Evolutionary conservation across 257 asterid genomes (phyloP).

Genomic region (Nicotiana otophora): DNA sequence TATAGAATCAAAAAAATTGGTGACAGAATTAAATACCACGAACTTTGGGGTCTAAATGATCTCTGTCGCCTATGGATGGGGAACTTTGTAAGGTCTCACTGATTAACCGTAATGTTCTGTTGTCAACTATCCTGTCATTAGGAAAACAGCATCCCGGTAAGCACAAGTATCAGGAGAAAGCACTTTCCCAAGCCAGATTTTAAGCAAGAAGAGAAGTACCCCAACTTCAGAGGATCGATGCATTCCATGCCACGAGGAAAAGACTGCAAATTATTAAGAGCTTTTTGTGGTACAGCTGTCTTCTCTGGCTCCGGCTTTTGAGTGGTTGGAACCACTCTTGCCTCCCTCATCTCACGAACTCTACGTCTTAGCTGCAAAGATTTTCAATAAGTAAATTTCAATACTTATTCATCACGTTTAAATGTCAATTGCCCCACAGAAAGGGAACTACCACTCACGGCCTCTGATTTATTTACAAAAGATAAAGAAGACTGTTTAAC

Average conservation of each 20-base stretch:
- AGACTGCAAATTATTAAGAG: slow-evolving; percentile 62
- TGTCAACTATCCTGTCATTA: slow-evolving; percentile 75
- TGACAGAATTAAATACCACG: slow-evolving; percentile 53
- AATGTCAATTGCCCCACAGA: background rate
- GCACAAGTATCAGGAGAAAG: background rate
- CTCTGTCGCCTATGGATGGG: slow-evolving; percentile 51
- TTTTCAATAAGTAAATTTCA: slow-evolving; percentile 4
- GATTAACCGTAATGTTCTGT: slow-evolving; percentile 82
- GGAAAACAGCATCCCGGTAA: background rate
- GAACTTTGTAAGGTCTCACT: slow-evolving; percentile 56
- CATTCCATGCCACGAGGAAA: slow-evolving; percentile 99
- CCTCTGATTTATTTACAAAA: background rate
- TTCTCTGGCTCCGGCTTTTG: slow-evolving; percentile 57
- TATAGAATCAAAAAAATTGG: slow-evolving; percentile 1
- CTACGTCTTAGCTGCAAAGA: slow-evolving; percentile 70
- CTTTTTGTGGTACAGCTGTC: slow-evolving; percentile 46
- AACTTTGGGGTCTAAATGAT: slow-evolving; percentile 67
- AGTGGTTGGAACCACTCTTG: slow-evolving; percentile 59
- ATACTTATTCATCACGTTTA: background rate
- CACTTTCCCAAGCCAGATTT: background rate
- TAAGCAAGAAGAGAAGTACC: slow-evolving; percentile 44
- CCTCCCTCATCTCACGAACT: slow-evolving; percentile 97
- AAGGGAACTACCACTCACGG: background rate
- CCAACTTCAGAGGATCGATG: slow-evolving; percentile 96
- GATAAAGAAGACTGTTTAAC: background rate